Evolutionary conservation across 352 stramenopile genomes (phyloP).

Genomic region (Thalassiosira hispida): DNA sequence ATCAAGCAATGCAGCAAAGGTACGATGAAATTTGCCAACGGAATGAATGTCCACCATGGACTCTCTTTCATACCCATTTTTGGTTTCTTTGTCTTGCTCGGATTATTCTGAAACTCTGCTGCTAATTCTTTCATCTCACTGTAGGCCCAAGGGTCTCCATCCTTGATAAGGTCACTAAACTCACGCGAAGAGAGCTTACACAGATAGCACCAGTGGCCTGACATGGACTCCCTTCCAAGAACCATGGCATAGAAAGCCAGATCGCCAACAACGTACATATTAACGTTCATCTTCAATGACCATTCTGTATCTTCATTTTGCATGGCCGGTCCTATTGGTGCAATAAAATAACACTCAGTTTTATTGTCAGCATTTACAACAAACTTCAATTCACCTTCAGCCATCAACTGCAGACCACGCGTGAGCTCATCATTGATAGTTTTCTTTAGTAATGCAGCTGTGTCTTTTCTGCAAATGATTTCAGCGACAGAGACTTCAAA

Average conservation of each 20-base stretch:
- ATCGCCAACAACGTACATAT: conserved; percentile 15
- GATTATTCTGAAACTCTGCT: neutral
- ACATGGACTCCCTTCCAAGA: conserved; percentile 13
- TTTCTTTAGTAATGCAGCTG: conserved; percentile 5
- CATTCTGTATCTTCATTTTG: too few relatives aligned
- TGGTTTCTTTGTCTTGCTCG: conserved; percentile 15
- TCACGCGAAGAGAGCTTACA: conserved; percentile 5
- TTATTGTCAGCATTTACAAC: too few relatives aligned
- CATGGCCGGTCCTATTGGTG: too few relatives aligned
- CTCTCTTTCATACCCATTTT: conserved; percentile 14
- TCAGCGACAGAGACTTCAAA: conserved; percentile 14
- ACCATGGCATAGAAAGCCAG: conserved; percentile 29
- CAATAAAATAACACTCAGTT: too few relatives aligned
- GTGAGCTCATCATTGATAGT: conserved; percentile 15
- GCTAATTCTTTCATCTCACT: conserved; percentile 14
- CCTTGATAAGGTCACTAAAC: conserved; percentile 5
- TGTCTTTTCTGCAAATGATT: conserved; percentile 22
- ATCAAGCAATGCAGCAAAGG: conserved; percentile 21
- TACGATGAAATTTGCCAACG: conserved; percentile 18
- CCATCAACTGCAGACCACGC: neutral
- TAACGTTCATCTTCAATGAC: neutral
- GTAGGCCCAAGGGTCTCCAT: conserved; percentile 15
- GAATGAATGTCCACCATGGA: conserved; percentile 23
- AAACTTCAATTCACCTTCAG: too few relatives aligned
- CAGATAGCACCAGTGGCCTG: conserved; percentile 7